Evolutionary conservation across 768 basidiomycete genomes (phyloP), one percentile per base, ranked within the genome.

Genomic region (Mycena venus): DNA sequence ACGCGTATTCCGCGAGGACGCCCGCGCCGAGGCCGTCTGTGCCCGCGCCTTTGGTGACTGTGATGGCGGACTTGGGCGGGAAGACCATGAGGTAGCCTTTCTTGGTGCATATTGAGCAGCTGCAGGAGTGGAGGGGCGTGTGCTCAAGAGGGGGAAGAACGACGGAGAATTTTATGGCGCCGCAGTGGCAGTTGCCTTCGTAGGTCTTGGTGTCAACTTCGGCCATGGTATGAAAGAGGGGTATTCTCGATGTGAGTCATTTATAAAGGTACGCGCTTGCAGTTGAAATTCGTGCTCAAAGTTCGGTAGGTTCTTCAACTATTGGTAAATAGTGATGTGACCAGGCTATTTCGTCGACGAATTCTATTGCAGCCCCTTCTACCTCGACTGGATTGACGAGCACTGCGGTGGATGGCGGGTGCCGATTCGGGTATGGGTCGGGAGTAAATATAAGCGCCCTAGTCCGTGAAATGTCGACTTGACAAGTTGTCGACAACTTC

Each of bases 121-220:
- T 32, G 69, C 77, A 78, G 10, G 67, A 23, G 42, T 32, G 38
- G 6, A 75, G 72, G 12, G 64, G 36, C 7, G 62, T 75, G 49
- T 25, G 58, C 29, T 75, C 72, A 27, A 78, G 32, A 10, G 77
- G 61, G 4, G 74, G 72, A 21, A 75, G 70, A n/a, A 38, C 27
- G 36, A 74, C 74, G 6, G 71, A 40, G 53, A 75, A 78, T 31
- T 75, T 78, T 21, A 78, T 63, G 5, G 67, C 60, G 38, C 77
- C 77, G 53, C 77, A 78, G 72, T 78, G 77, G 47, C 77, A 78
- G 53, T 78, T 78, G n/a, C 74, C 77, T 10, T 40, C 38, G 64
- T 78, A 78, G 29, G 74, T 73, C 31, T 64, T 75, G 32, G 25
- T 19, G 2, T 68, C 68, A 29, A 61, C 53, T 53, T 53, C 23